Base-by-base conservation (phyloP, 2,329 filamentous ascomycete genomes). In the Ophiocordyceps robertsii region DNA sequence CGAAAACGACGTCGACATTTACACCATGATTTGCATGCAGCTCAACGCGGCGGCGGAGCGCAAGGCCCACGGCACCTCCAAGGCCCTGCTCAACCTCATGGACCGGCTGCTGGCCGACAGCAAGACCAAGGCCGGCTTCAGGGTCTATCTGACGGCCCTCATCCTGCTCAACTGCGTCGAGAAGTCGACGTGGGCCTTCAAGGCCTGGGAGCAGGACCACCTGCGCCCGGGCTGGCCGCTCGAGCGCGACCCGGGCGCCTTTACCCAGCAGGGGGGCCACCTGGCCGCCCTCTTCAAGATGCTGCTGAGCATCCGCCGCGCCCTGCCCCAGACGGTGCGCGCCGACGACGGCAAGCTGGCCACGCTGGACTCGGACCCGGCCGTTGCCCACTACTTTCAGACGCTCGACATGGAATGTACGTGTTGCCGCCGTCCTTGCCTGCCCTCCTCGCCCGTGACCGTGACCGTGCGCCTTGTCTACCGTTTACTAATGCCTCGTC, bases 181-280 rank as follows among this genome's bases (percentile, higher is more conserved):
- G 54, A 82, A 81, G 60, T 77, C 75, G 0, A 81, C 77, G 0
- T 82, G 77, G 78, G 72, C 75, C 1, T 81, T 81, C 61, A 79
- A 80, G 47, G 76, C 74, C 2, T 82, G 77, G 76, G 76, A 80
- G 50, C 73, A 80, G 53, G 69, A 75, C 43, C 71, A 73, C 40
- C 67, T 80, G 24, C 68, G 72, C 2, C 67, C 68, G 1, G 68
- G 70, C 37, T 82, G 77, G 77, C 78, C 78, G 4, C 63, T 82
- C 3, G 73, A 77, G 52, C 58, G 64, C 32, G 70, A 72, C 8
- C 77, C 77, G 0, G 61, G 64, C 40, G 64, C 65, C 40, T 82
- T 75, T 52, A 73, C 73, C 1, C 67, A 70, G 43, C 76, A 81
- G 49, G 77, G 77, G 14, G 69, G 73, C 38, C 69, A 70, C 30